Percentiles rank a stretch among this genome's conserved stretches.
These are phyloP conservation scores for Typha latifolia DNA, from an alignment of 176 grass and related monocot species.

Conservation along the genomic window DNA sequence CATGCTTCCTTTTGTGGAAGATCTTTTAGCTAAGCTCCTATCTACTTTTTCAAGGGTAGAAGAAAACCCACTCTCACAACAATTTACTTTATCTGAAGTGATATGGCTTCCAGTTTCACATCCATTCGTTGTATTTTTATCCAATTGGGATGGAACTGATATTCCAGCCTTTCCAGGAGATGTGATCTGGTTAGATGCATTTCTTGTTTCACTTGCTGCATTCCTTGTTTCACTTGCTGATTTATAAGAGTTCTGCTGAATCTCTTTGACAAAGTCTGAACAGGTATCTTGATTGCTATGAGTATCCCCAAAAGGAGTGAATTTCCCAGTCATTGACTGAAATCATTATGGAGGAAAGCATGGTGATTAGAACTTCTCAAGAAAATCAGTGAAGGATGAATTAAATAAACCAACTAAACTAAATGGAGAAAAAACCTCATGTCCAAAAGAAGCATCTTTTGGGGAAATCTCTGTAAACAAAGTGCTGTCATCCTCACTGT, in stretches of 20 bases:
- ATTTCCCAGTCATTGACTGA: not conserved
- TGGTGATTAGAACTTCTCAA: not conserved
- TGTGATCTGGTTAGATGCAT: conserved; percentile 44
- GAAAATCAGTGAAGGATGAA: conserved; percentile 6
- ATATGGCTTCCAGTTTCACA: conserved; percentile 36
- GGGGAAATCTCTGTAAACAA: conserved; percentile 34
- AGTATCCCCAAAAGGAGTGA: not conserved
- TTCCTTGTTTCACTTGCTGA: conserved; percentile 65
- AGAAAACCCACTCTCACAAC: conserved; percentile 31
- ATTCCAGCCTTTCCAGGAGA: conserved; percentile 12
- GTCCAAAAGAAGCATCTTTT: conserved; percentile 14
- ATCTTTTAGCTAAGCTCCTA: no score
- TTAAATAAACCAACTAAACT: conserved; percentile 4
- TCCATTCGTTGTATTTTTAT: conserved; percentile 25
- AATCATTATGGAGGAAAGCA: not conserved
- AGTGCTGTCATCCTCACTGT: conserved; percentile 27
- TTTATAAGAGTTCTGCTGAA: conserved; percentile 33
- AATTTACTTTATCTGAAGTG: conserved; percentile 49
- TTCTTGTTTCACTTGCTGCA: conserved; percentile 55
- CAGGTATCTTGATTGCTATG: conserved; percentile 31
- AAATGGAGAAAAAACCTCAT: conserved; percentile 14
- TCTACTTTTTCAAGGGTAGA: conserved; percentile 13
- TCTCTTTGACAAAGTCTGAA: conserved; percentile 44
- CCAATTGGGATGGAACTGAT: conserved; percentile 16
- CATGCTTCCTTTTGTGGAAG: conserved; percentile 39